Evolutionary conservation across 2,329 filamentous ascomycete species (phyloP), one percentile per base, ranked within the genome.

Genomic region (Botrytis fragariae): DNA sequence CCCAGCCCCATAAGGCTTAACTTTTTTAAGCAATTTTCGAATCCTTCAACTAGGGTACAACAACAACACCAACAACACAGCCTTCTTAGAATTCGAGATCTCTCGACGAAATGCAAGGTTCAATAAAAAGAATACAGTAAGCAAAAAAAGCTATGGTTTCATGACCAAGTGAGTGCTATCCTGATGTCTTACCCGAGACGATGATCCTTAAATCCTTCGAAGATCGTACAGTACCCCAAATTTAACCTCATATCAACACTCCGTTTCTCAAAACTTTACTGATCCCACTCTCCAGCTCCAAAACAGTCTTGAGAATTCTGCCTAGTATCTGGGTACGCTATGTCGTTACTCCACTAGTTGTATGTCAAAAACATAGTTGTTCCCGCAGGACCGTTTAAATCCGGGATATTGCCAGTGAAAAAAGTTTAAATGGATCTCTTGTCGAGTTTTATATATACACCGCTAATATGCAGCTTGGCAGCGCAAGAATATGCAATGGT

Each of bases 31-130:
- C 29, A 57, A 42, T 70, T 37, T 57, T 44, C n/a, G 69, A 71
- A 64, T 64, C 69, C 59, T 71, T 39, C 42, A 35, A 42, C 59
- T 10, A 25, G 32, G 32, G 16, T 29, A 16, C 4, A 29, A 71
- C 25, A 68, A 42, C 25, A 68, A 68, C 59, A 65, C 69, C 25
- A 68, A 42, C 25, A 68, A 68, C 59, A 65, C 69, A 42, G 57
- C 57, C 42, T 71, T 51, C 25, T 29, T 25, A 25, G 3, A 32
- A 68, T 18, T 68, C 44, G 48, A 16, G 64, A 37, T 14, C 20
- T 57, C n/a, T 68, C 16, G n/a, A 57, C n/a, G 25, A 29, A 18
- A 37, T 6, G 35, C 5, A 22, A 54, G 25, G 45, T 39, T 12
- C 25, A 25, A n/a, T 54, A 29, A 39, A 42, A 29, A 29, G 61